Evolutionary conservation across 2,329 filamentous ascomycete species (phyloP), one percentile per base, ranked within the genome.

Genomic region (Phyllosticta citriasiana): DNA sequence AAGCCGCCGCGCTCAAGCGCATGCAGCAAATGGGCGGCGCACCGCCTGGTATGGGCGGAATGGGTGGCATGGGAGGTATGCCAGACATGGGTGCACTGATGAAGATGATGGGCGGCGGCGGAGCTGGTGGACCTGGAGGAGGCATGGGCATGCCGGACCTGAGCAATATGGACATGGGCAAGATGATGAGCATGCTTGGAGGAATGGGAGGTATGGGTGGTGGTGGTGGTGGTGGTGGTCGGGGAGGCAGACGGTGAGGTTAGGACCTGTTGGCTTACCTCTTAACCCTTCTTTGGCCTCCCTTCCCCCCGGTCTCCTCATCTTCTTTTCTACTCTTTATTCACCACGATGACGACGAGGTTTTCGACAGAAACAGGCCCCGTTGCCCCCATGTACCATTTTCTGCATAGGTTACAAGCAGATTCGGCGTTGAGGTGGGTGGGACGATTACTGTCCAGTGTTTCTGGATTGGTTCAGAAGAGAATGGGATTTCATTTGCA

Each of bases 1-100:
- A 97, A 77, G 92, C 92, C 0, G 93, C 94, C 2, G 96, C 97
- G 91, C 94, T 99, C 78, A 96, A 96, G 78, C 82, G 92, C 12
- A 80, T 99, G 77, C 89, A 92, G 72, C 90, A 88, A 67, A 96
- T 97, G 90, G 94, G 93, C 35, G 90, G 89, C 35, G 85, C 78
- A 30, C 27, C 27, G 27, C 27, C 27, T 30, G 27, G 27, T 1
- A 30, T 30, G 27, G 27, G 87, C 87, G 27, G 27, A 4, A 30
- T 30, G 27, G 27, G 27, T 8, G 27, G 27, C 27, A 30, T 27
- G 27, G 27, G 27, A 19, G 70, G 70, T 9, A 91, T 91, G 87
- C 87, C 87, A 0, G 91, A 95, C 68, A 88, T 97, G 82, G 85
- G 85, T 33, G 86, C 86, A 62, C 82, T 97, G 77, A 93, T 95